A percentile compares a stretch with the other conserved stretches of the same genome.
Evolutionary conservation across 2,329 filamentous ascomycete genomes (phyloP).

Genomic region (Talaromyces sp.): DNA sequence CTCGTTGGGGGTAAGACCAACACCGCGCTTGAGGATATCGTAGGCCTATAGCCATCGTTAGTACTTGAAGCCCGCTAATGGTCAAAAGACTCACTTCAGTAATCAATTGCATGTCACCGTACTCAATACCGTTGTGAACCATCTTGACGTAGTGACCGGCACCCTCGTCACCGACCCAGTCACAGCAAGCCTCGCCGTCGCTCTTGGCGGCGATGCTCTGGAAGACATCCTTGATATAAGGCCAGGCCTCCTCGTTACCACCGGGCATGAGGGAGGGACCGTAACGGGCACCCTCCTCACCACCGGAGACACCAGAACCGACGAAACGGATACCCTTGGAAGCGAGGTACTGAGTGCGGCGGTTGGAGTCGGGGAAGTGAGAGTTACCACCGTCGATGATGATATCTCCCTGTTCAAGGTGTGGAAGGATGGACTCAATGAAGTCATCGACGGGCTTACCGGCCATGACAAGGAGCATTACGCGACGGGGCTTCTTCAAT

Average conservation of each 20-base stretch:
- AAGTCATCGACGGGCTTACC: constrained; percentile 98
- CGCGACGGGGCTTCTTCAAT: constrained; percentile 93
- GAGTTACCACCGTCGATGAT: constrained; percentile 99
- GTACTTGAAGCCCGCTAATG: not conserved
- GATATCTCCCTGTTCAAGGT: constrained; percentile 80
- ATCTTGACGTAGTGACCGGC: constrained; percentile 99
- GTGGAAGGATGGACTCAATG: constrained; percentile 89
- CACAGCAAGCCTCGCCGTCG: constrained; percentile 94
- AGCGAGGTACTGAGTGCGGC: constrained; percentile 84
- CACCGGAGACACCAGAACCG: constrained; percentile 95
- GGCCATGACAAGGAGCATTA: constrained; percentile 99
- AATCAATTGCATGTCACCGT: constrained; percentile 99
- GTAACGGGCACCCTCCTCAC: constrained; percentile 98
- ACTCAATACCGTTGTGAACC: constrained; percentile 99
- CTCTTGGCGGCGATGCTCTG: constrained; percentile 97
- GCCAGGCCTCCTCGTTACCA: constrained; percentile 97
- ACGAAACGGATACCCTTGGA: constrained; percentile 92
- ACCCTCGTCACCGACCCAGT: constrained; percentile 99
- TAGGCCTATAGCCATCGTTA: constrained; percentile 69
- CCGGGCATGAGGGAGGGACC: constrained; percentile 98
- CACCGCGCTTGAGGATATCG: constrained; percentile 98
- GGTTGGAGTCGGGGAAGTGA: constrained; percentile 98
- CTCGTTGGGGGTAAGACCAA: constrained; percentile 85
- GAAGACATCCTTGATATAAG: constrained; percentile 98
- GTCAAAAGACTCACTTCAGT: constrained; percentile 69